These are phyloP conservation scores for Dendrobium catenatum DNA, from an alignment of 106 monocot genomes.

Conservation along the genomic window DNA sequence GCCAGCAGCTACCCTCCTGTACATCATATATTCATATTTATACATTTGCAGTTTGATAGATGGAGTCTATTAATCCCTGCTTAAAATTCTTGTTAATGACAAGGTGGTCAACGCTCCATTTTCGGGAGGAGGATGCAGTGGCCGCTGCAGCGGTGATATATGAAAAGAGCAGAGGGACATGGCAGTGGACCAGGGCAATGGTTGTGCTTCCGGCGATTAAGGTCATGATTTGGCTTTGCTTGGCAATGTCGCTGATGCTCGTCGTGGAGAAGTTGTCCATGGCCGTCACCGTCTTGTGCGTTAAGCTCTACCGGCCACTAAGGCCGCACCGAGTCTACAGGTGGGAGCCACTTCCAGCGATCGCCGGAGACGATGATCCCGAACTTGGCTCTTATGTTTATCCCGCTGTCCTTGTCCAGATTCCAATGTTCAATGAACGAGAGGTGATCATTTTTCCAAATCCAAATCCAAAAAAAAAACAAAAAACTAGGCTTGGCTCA, in stretches of 20 bases:
- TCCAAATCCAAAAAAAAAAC: too few species aligned
- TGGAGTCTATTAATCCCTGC: too few species aligned
- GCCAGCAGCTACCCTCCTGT: too few species aligned
- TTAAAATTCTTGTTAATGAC: background rate
- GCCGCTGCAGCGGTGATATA: background rate
- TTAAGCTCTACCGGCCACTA: background rate
- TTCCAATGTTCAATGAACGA: slow-evolving; percentile 4
- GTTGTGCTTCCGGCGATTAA: background rate
- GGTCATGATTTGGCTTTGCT: background rate
- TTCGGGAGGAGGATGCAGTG: background rate
- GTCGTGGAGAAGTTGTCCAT: background rate
- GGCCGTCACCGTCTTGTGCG: background rate
- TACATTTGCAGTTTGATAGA: too few species aligned
- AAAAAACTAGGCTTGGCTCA: too few species aligned
- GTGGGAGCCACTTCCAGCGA: background rate
- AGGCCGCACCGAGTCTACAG: background rate
- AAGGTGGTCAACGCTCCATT: background rate
- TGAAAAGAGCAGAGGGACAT: background rate
- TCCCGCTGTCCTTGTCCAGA: background rate
- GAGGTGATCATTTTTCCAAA: background rate
- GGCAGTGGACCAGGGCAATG: too few species aligned
- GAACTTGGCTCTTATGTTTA: background rate
- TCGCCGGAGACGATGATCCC: background rate
- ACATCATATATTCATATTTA: too few species aligned
- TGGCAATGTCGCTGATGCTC: slow-evolving; percentile 3